A percentile compares a stretch with the other conserved stretches of the same genome.
Conservation (phyloP, 139 green algal species). For the Volvox africanus region DNA sequence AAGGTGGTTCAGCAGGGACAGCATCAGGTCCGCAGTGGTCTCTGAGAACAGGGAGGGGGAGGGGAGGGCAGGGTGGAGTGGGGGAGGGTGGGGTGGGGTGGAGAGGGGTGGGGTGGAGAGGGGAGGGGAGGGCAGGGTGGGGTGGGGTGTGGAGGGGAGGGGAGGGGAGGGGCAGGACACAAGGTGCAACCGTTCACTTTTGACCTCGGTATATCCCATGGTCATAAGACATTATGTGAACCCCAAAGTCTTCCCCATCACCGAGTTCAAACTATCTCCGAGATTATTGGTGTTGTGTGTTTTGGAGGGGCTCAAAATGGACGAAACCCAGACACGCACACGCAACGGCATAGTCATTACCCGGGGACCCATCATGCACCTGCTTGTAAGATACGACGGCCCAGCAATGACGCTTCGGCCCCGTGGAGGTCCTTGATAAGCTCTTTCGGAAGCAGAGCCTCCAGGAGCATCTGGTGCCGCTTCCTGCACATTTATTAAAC, state of each 20-base stretch:
- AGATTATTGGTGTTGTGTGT: too few relatives aligned
- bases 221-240: too few relatives aligned
- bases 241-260: too few relatives aligned
- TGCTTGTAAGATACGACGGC: neutral
- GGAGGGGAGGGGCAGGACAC: too few relatives aligned
- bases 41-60: neutral
- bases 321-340: too few relatives aligned
- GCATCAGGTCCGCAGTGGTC: conserved; percentile 43
- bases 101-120: neutral
- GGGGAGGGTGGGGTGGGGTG: neutral
- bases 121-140: neutral
- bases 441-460: conserved; percentile 14
- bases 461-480: conserved; percentile 20
- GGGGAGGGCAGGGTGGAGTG: neutral
- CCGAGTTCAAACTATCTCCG: too few relatives aligned
- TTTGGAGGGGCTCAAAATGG: too few relatives aligned
- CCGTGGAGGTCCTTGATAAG: conserved; percentile 13
- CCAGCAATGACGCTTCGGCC: neutral
- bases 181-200: too few relatives aligned
- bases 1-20: conserved; percentile 19
- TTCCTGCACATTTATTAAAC: neutral
- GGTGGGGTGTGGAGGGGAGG: too few relatives aligned
- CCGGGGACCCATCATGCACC: too few relatives aligned
- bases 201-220: too few relatives aligned
- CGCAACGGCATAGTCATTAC: too few relatives aligned